phyloP scores from a whole-genome alignment of 139 green algal genomes.

The Asterochloris sp. region DNA sequence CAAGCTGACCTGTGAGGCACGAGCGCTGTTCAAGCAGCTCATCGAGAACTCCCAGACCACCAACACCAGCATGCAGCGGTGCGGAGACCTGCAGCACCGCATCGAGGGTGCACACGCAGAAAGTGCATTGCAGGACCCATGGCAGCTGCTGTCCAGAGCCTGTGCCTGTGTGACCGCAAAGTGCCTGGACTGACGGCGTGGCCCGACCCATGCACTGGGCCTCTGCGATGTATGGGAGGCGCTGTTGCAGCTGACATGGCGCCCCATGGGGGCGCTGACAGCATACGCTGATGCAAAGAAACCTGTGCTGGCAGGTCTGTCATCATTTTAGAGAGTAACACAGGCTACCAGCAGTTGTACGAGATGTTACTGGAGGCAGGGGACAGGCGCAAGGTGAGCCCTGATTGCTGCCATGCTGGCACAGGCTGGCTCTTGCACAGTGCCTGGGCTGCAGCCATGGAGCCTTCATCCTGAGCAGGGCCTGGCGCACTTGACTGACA shows the following conservation, averaged over 20 bases:
- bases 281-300: background rate
- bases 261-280: background rate
- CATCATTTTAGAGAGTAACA: constrained; percentile 85
- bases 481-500: too few relatives aligned
- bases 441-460: too few relatives aligned
- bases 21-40: constrained; percentile 74
- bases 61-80: constrained; percentile 57
- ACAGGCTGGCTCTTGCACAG: too few relatives aligned
- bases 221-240: too few relatives aligned
- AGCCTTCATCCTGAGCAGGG: too few relatives aligned
- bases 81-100: background rate
- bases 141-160: too few relatives aligned
- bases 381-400: constrained; percentile 37
- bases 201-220: too few relatives aligned
- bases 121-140: too few relatives aligned
- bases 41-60: constrained; percentile 53
- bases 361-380: constrained; percentile 42
- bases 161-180: too few relatives aligned
- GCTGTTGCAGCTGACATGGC: background rate
- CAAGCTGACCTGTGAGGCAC: constrained; percentile 81
- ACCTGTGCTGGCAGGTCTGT: constrained; percentile 49
- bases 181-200: too few relatives aligned
- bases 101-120: background rate
- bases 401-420: too few relatives aligned
- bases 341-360: constrained; percentile 73